Conservation (phyloP, 805 yeast genomes). For the Myxozyma lipomycoides region DNA sequence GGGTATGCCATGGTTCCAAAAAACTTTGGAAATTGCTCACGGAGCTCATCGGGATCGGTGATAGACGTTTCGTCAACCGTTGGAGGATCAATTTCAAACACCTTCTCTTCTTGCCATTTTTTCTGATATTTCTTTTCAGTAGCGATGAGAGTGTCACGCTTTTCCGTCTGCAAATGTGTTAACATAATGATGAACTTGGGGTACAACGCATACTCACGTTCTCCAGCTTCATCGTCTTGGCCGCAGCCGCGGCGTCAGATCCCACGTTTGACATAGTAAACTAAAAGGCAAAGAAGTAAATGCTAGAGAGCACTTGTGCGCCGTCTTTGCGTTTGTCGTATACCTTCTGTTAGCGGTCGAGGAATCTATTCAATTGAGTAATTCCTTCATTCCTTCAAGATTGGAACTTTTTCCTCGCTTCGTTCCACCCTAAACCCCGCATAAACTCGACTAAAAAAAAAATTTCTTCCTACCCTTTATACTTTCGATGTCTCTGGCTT, state of each 20-base stretch:
- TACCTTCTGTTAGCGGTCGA: no score
- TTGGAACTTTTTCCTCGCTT: no score
- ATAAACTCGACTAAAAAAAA: no score
- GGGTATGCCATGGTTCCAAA: slow-evolving; percentile 97
- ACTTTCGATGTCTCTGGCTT: no score
- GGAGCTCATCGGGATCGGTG: slow-evolving; percentile 64
- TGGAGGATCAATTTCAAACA: slow-evolving; percentile 88
- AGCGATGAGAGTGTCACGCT: slow-evolving; percentile 89
- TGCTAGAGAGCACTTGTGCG: no score
- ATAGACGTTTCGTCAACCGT: slow-evolving; percentile 58
- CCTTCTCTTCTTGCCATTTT: slow-evolving; percentile 80
- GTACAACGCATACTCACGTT: slow-evolving; percentile 25
- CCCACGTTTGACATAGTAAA: not conserved
- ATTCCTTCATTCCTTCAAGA: no score
- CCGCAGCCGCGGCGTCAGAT: slow-evolving; percentile 20
- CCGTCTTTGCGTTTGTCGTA: no score
- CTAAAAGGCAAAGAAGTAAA: no score
- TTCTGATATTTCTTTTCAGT: slow-evolving; percentile 86
- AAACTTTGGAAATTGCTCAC: slow-evolving; percentile 75
- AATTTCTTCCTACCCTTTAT: no score
- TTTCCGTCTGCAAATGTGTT: slow-evolving; percentile 59
- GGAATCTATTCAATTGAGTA: no score
- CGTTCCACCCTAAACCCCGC: no score
- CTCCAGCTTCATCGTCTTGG: slow-evolving; percentile 33
- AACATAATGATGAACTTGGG: not conserved